phyloP scores from a whole-genome alignment of 2,329 filamentous ascomycete species.

The Chrysosporium queenslandicum region DNA sequence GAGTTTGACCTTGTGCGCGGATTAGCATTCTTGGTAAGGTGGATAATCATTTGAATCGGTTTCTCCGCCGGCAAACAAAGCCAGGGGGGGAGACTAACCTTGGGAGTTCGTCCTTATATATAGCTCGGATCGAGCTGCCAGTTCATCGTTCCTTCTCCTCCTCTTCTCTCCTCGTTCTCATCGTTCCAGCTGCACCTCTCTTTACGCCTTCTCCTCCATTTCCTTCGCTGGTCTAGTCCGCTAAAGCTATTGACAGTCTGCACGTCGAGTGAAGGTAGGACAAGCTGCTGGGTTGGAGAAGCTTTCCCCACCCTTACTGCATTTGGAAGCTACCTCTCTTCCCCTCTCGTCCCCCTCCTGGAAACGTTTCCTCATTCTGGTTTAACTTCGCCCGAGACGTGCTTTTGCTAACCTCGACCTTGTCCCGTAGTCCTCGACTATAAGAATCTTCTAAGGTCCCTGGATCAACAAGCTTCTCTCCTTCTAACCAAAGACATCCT shows the following conservation, averaged over 20 bases:
- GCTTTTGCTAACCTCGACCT: neutral
- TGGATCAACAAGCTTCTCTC: neutral
- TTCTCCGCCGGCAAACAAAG: conserved; percentile 3
- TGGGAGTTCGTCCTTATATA: neutral
- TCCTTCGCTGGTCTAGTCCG: neutral
- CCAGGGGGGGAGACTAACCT: neutral
- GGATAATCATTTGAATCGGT: neutral
- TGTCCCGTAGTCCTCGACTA: neutral
- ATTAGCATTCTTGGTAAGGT: neutral
- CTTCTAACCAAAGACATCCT: neutral
- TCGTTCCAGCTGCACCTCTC: neutral
- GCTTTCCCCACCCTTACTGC: neutral
- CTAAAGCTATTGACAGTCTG: neutral
- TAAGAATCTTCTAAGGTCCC: neutral
- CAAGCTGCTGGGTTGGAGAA: conserved; percentile 6
- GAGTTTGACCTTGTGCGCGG: neutral
- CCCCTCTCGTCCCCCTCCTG: neutral
- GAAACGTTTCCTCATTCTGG: conserved; percentile 1
- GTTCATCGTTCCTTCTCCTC: neutral
- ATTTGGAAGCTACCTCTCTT: neutral
- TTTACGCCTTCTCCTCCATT: neutral
- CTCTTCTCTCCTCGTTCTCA: neutral
- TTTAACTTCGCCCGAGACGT: neutral
- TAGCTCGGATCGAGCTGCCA: neutral
- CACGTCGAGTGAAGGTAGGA: neutral